A percentile compares a stretch with the other conserved stretches of the same genome.
These are phyloP conservation scores for Torrubiellomyces zombiae DNA, from an alignment of 2,329 filamentous ascomycete species.

Conservation along the genomic window DNA sequence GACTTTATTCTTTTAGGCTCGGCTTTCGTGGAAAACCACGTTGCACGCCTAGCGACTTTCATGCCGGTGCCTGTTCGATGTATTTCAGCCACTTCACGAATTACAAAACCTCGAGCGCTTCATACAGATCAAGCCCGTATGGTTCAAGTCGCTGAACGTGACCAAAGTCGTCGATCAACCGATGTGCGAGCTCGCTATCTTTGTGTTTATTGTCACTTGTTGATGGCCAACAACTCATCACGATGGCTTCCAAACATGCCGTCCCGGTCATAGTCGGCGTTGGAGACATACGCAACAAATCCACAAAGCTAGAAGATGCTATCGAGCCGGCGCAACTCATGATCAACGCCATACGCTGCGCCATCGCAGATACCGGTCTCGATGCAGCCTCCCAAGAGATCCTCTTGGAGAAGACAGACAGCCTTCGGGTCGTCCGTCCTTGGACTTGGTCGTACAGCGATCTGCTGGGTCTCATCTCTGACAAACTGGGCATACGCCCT, in stretches of 20 bases:
- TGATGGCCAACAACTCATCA: too few relatives aligned
- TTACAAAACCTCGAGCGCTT: too few relatives aligned
- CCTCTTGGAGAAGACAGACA: conserved; percentile 27
- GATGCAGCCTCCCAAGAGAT: conserved; percentile 3
- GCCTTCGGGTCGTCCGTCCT: conserved; percentile 40
- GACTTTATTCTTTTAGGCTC: too few relatives aligned
- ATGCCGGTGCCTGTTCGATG: too few relatives aligned
- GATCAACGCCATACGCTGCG: conserved; percentile 32
- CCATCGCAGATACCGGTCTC: conserved; percentile 30
- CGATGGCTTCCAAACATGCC: conserved; percentile 1
- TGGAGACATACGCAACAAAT: conserved; percentile 43
- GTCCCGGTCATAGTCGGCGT: conserved; percentile 44
- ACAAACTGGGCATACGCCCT: conserved; percentile 28
- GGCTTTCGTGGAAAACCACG: too few relatives aligned
- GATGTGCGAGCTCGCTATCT: too few relatives aligned
- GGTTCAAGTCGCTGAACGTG: too few relatives aligned
- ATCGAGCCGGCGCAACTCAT: conserved; percentile 44
- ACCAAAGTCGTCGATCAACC: too few relatives aligned
- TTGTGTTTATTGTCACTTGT: too few relatives aligned
- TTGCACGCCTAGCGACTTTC: too few relatives aligned
- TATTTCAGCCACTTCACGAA: too few relatives aligned
- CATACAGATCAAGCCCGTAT: too few relatives aligned
- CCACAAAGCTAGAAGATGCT: conserved; percentile 25
- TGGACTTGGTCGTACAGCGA: conserved; percentile 53
- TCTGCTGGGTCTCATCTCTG: conserved; percentile 34